A percentile compares a stretch with the other conserved stretches of the same genome.
phyloP scores from a whole-genome alignment of 2,329 filamentous ascomycete species.

The Fonsecaea pedrosoi region DNA sequence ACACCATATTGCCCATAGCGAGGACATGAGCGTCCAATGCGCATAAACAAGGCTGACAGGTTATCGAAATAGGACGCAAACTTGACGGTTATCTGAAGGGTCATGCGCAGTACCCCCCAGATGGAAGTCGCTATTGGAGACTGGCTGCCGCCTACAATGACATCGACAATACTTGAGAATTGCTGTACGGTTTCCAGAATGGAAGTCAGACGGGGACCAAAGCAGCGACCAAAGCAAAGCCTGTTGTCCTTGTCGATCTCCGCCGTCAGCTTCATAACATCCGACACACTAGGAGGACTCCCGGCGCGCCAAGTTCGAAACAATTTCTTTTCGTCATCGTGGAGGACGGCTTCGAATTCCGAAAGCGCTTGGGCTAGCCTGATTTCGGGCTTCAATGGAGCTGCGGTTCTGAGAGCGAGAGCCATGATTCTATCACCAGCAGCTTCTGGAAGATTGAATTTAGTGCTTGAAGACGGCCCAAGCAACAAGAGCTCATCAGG shows the following conservation, averaged over 20 bases:
- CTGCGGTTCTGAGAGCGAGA: constrained; percentile 13
- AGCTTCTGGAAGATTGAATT: background rate
- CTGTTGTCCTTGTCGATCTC: constrained; percentile 34
- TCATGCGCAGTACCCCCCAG: constrained; percentile 39
- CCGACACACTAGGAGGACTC: constrained; percentile 11
- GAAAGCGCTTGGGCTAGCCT: constrained; percentile 50
- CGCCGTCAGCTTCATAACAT: constrained; percentile 32
- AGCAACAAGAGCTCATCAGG: background rate
- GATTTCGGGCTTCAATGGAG: constrained; percentile 36
- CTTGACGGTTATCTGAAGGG: constrained; percentile 30
- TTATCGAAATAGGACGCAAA: constrained; percentile 40
- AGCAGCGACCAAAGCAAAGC: constrained; percentile 30
- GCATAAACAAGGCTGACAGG: constrained; percentile 38
- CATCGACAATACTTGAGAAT: constrained; percentile 36
- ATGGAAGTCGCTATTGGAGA: constrained; percentile 30
- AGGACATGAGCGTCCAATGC: constrained; percentile 35
- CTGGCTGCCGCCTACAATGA: constrained; percentile 37
- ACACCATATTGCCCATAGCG: constrained; percentile 35
- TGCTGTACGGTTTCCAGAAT: constrained; percentile 38
- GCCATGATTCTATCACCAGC: constrained; percentile 8
- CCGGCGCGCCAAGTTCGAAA: constrained; percentile 6
- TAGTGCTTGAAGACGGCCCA: background rate
- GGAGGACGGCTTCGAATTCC: constrained; percentile 50
- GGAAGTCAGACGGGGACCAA: constrained; percentile 37
- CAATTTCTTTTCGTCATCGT: constrained; percentile 45